These are phyloP conservation scores for Trichomonas vaginalis DNA, from an alignment of 208 protist genomes.

Conservation along the genomic window DNA sequence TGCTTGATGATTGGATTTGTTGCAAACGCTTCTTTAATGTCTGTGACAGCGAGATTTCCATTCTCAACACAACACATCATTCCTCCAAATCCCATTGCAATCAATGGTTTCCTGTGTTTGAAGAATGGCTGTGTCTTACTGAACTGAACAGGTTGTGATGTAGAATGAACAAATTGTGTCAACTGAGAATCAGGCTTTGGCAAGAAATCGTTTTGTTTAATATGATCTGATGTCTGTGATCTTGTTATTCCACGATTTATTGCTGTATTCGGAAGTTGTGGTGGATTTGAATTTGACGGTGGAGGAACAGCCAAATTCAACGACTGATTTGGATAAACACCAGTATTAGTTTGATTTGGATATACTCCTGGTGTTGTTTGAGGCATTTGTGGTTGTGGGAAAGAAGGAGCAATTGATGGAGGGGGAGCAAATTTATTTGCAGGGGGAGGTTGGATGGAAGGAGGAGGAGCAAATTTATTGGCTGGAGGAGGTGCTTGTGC, in stretches of 20 bases:
- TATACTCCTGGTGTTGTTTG: no score
- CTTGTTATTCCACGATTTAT: not conserved
- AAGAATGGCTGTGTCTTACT: not conserved
- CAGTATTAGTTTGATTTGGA: not conserved
- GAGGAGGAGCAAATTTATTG: not conserved
- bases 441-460: not conserved
- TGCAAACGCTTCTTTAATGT: not conserved
- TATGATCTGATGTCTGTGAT: not conserved
- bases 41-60: not conserved
- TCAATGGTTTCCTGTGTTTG: not conserved
- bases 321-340: not conserved
- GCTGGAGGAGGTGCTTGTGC: no score
- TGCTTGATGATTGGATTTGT: not conserved
- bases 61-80: not conserved
- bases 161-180: not conserved
- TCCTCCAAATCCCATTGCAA: not conserved
- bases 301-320: not conserved
- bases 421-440: not conserved
- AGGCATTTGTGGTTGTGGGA: not conserved
- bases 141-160: not conserved
- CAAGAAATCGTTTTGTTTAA: not conserved
- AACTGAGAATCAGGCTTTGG: not conserved
- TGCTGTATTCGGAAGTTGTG: not conserved
- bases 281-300: not conserved
- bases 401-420: not conserved